Evolutionary conservation across 2,329 filamentous ascomycete genomes (phyloP).

Genomic region (Aspergillus sergii): DNA sequence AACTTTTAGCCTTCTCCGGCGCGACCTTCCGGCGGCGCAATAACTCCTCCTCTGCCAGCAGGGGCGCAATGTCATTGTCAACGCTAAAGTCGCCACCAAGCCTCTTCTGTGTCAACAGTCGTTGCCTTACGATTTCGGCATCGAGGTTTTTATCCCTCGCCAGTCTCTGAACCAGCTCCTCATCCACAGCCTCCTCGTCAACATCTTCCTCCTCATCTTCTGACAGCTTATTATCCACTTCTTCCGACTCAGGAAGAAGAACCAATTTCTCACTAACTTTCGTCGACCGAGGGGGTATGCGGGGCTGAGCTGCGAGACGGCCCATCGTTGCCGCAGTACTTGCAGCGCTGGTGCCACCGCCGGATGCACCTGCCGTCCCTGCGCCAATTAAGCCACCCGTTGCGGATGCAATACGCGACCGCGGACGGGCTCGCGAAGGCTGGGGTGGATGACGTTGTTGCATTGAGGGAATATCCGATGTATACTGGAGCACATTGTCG

Average conservation of each 20-base stretch:
- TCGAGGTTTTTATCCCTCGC: slow-evolving; percentile 37
- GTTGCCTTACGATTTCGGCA: slow-evolving; percentile 36
- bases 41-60: slow-evolving; percentile 61
- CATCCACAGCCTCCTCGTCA: slow-evolving; percentile 33
- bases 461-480: slow-evolving; percentile 91
- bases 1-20: slow-evolving; percentile 74
- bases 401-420: slow-evolving; percentile 36
- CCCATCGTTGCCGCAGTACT: slow-evolving; percentile 59
- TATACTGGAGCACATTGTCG: slow-evolving; percentile 92
- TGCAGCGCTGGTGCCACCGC: slow-evolving; percentile 39
- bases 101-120: slow-evolving; percentile 34
- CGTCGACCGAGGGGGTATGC: slow-evolving; percentile 81
- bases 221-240: slow-evolving; percentile 26
- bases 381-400: slow-evolving; percentile 32
- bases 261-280: slow-evolving; percentile 98
- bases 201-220: slow-evolving; percentile 30
- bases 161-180: slow-evolving; percentile 38
- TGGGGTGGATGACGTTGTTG: slow-evolving; percentile 73
- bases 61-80: slow-evolving; percentile 54
- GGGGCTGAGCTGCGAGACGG: slow-evolving; percentile 56
- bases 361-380: slow-evolving; percentile 45
- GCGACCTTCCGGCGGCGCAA: slow-evolving; percentile 56
- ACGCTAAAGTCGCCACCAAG: slow-evolving; percentile 58
- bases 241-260: slow-evolving; percentile 75
- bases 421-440: slow-evolving; percentile 32